Base-by-base conservation (phyloP, 768 basidiomycete genomes). In the Serendipita indica region DNA sequence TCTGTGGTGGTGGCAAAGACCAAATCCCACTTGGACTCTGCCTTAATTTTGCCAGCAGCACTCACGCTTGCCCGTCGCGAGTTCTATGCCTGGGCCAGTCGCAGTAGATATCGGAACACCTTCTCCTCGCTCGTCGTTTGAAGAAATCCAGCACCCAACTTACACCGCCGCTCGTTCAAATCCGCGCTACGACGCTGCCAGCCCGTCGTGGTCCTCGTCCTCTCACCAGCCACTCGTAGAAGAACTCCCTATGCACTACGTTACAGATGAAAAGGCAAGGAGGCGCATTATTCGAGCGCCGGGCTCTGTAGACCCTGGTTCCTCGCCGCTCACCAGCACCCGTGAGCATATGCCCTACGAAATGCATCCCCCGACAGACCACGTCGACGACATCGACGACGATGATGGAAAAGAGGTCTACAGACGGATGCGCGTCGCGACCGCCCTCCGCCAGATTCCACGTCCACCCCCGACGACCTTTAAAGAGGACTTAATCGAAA, bases 321-420 rank as follows among this genome's bases (percentile, higher is more conserved):
- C 27, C 32, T 46, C 61, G 22, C 54, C 49, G 18, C 60, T 54
- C 37, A 32, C 46, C 4, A 60, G n/a, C 22, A 20, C 16, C 27
- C 33, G 35, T 32, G 60, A 62, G 43, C 32, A 32, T 34, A 28
- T 27, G 10, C 49, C 45, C 34, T 27, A 60, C 49, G 27, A 60
- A 33, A 32, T 63, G 58, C 57, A 58, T 37, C 2, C 12, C 28
- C 12, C 25, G 12, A 43, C 33, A 39, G 63, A 54, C 39, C 68
- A 65, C 3, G 67, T 70, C 49, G 64, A 64, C 20, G 69, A 64
- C 30, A 66, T 79, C 56, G 79, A 72, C 61, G 74, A 77, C 62
- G 75, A 73, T 56, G 84, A 81, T 65, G 85, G 86, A 54, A 88
- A 86, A 71, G 85, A 83, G 41, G 75, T 77, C 13, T 78, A 79